Percentiles rank a stretch among this genome's conserved stretches.
Conservation (phyloP, 306 rosid genomes). For the Arachis hypogaea region DNA sequence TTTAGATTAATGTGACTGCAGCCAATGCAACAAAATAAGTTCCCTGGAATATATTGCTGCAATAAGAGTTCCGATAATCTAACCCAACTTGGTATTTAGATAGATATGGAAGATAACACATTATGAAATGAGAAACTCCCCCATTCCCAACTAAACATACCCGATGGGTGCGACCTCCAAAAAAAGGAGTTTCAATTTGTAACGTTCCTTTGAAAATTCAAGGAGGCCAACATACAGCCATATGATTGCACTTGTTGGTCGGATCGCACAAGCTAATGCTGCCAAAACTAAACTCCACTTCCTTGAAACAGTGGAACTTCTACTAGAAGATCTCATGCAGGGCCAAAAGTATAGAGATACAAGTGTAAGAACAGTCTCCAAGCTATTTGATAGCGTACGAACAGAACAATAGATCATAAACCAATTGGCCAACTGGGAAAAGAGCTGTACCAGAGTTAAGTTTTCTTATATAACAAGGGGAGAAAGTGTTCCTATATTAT, state of each 20-base stretch:
- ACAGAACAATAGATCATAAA: slow-evolving; percentile 78
- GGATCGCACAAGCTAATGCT: slow-evolving; percentile 77
- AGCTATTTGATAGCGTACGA: slow-evolving; percentile 82
- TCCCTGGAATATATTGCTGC: background rate
- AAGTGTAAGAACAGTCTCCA: slow-evolving; percentile 86
- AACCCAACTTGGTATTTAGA: slow-evolving; percentile 16
- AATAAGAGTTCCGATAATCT: background rate
- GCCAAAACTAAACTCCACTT: slow-evolving; percentile 78
- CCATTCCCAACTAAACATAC: slow-evolving; percentile 47
- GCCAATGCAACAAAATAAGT: background rate
- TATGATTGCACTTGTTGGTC: slow-evolving; percentile 86
- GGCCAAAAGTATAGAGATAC: slow-evolving; percentile 93
- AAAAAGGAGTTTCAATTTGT: slow-evolving; percentile 61
- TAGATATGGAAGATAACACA: slow-evolving; percentile 14
- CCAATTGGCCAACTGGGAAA: slow-evolving; percentile 87
- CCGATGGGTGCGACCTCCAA: slow-evolving; percentile 87
- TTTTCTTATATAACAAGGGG: slow-evolving; percentile 2
- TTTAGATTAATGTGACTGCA: too few relatives aligned
- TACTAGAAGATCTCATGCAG: slow-evolving; percentile 60
- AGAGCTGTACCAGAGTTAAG: slow-evolving; percentile 77
- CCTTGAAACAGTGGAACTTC: slow-evolving; percentile 56
- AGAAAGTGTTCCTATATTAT: too few relatives aligned
- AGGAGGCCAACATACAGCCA: slow-evolving; percentile 85
- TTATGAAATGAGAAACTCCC: too few relatives aligned
- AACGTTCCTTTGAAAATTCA: slow-evolving; percentile 62